Percentiles rank a stretch among this genome's conserved stretches.
These are phyloP conservation scores for Debaryomycetaceae sp. DNA, from an alignment of 1,139 yeast species.

Conservation along the genomic window DNA sequence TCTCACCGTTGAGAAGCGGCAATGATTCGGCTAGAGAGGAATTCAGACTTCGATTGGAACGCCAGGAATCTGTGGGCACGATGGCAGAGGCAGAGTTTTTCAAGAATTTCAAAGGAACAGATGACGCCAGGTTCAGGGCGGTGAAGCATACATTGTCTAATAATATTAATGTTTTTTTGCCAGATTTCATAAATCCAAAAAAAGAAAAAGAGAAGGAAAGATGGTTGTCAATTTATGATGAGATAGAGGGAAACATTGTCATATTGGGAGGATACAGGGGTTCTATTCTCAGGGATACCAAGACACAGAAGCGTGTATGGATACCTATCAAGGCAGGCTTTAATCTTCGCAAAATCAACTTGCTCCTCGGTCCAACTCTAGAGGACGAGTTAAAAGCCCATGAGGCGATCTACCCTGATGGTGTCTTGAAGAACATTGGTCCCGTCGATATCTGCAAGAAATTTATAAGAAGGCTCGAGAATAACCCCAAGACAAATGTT, in stretches of 20 bases:
- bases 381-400: slow-evolving; percentile 57
- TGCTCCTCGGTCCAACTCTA: slow-evolving; percentile 67
- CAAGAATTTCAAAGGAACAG: slow-evolving; percentile 53
- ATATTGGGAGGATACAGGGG: slow-evolving; percentile 90
- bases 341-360: slow-evolving; percentile 63
- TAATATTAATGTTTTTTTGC: slow-evolving; percentile 38
- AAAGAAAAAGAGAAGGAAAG: slow-evolving; percentile 18
- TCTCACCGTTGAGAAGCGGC: slow-evolving; percentile 19
- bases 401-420: slow-evolving; percentile 62
- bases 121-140: slow-evolving; percentile 66
- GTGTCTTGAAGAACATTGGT: slow-evolving; percentile 77
- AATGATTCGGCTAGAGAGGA: slow-evolving; percentile 22
- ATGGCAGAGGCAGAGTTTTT: slow-evolving; percentile 62
- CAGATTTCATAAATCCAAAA: slow-evolving; percentile 22
- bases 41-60: slow-evolving; percentile 43
- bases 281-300: slow-evolving; percentile 64
- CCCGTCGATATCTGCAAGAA: slow-evolving; percentile 77
- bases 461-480: slow-evolving; percentile 50
- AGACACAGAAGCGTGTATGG: slow-evolving; percentile 72
- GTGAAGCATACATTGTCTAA: slow-evolving; percentile 60
- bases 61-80: slow-evolving; percentile 59
- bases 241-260: slow-evolving; percentile 71
- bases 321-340: slow-evolving; percentile 85
- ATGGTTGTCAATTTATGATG: slow-evolving; percentile 33
- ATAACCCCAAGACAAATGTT: slow-evolving; percentile 60